These are phyloP conservation scores for Prunus davidiana DNA, from an alignment of 306 rosid genomes.

Conservation along the genomic window DNA sequence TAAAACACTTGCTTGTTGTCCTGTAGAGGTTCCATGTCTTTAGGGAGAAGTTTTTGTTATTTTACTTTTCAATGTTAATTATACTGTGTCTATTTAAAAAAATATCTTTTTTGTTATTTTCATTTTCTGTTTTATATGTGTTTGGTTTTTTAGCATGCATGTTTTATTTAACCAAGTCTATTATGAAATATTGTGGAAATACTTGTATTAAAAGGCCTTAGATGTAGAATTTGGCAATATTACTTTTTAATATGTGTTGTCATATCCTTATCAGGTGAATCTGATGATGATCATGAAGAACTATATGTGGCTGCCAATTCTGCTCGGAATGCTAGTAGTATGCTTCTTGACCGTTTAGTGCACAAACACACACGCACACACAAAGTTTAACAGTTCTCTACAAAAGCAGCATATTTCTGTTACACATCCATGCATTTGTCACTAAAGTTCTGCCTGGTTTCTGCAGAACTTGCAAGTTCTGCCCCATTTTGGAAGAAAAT, in stretches of 20 bases:
- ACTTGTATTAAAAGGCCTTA: neutral
- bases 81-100: neutral
- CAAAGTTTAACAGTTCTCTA: neutral
- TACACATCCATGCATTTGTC: conserved; percentile 17
- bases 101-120: neutral
- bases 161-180: neutral
- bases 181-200: neutral
- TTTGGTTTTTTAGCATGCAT: neutral
- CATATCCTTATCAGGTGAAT: conserved; percentile 63
- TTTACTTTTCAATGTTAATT: neutral
- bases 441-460: conserved; percentile 30
- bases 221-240: conserved; percentile 11
- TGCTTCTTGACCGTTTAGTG: conserved; percentile 36
- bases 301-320: conserved; percentile 63
- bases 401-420: conserved; percentile 5
- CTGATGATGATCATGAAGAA: conserved; percentile 79
- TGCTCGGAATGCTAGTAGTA: conserved; percentile 72
- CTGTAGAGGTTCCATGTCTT: neutral
- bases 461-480: conserved; percentile 64
- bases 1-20: neutral
- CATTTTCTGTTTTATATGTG: neutral
- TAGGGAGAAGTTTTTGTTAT: neutral
- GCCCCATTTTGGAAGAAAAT: conserved; percentile 78
- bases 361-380: neutral
- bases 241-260: conserved; percentile 15